phyloP scores from a whole-genome alignment of 225 moss, liverwort and hornwort species.

The Pseudisothecium myosuroides region DNA sequence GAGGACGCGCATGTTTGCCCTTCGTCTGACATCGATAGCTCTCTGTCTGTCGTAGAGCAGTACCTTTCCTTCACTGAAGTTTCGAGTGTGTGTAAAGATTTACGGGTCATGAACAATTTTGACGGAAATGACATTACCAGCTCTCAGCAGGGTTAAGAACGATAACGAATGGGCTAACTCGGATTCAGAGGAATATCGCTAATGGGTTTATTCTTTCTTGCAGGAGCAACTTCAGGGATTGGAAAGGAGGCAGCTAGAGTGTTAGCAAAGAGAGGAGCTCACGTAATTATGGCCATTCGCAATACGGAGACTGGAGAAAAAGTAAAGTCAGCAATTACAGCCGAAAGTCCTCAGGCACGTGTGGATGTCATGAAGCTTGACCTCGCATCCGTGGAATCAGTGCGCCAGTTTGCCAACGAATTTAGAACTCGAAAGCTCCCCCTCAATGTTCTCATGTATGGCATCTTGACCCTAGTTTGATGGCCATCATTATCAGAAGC shows the following conservation, averaged over 20 bases:
- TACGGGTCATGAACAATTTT: not conserved
- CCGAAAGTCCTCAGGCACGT: conserved; percentile 23
- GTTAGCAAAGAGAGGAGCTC: conserved; percentile 50
- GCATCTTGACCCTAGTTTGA: not conserved
- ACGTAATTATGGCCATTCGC: conserved; percentile 42
- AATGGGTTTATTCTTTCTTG: not conserved
- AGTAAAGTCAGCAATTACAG: conserved; percentile 18
- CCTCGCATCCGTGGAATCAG: conserved; percentile 44
- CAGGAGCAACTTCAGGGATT: conserved; percentile 56
- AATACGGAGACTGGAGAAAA: conserved; percentile 37
- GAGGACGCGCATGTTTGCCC: not conserved
- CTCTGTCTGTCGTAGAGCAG: not conserved
- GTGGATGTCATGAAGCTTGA: conserved; percentile 58
- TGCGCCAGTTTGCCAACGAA: conserved; percentile 39
- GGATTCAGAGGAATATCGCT: not conserved
- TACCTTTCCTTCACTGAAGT: not conserved
- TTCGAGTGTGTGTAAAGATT: not conserved
- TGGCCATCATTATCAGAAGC: not conserved
- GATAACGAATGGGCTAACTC: not conserved
- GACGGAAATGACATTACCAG: not conserved
- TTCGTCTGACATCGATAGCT: not conserved
- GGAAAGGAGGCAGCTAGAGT: conserved; percentile 48
- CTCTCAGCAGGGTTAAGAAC: not conserved
- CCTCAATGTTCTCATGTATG: conserved; percentile 47
- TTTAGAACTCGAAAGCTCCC: conserved; percentile 32